Base-by-base conservation (phyloP, 257 asterid genomes). In the Apocynum venetum region DNA sequence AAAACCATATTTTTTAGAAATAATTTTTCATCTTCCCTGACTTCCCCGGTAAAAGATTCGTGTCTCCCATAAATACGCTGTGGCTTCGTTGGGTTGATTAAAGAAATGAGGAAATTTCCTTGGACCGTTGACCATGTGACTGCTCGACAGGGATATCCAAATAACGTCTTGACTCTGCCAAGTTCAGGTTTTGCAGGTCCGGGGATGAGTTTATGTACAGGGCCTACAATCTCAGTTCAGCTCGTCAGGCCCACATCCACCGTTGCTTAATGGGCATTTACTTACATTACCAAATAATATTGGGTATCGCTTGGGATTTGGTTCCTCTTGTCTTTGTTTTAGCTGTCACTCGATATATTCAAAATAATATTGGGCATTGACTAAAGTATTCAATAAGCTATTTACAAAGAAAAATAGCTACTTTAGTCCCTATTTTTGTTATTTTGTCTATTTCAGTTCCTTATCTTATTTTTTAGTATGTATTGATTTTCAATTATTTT, bases 91-190 rank as follows among this genome's bases (percentile, higher is more conserved):
- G 61, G 3, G 14, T 14, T 51, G 56, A 14, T 17, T 17, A 1
- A 14, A 5, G 44, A 19, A 19, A 25, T 41, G 11, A 19, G 36
- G 68, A 52, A 41, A 59, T 67, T 68, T 55, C 75, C 57, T 53
- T 12, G 59, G 71, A 44, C 71, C 74, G 47, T 0, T 77, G 76
- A 61, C 72, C 77, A 47, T 60, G 73, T 71, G 65, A 36, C 13
- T 65, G 0, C 20, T 0, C 7, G 46, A 43, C 73, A 9, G 31
- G 9, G 3, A 17, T 11, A 52, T 4, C 4, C 31, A 31, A 52
- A 5, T 12, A 71, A 52, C 75, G 41, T 71, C 41, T 8, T 0
- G 60, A 71, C 60, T 5, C 19, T 2, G 60, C 25, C 46, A 4
- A 47, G 63, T 71, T 49, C 60, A 4, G 20, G 75, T 49, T 49